These are phyloP conservation scores for Sporobolomyces phaffii DNA, from an alignment of 768 basidiomycete genomes.

Conservation along the genomic window DNA sequence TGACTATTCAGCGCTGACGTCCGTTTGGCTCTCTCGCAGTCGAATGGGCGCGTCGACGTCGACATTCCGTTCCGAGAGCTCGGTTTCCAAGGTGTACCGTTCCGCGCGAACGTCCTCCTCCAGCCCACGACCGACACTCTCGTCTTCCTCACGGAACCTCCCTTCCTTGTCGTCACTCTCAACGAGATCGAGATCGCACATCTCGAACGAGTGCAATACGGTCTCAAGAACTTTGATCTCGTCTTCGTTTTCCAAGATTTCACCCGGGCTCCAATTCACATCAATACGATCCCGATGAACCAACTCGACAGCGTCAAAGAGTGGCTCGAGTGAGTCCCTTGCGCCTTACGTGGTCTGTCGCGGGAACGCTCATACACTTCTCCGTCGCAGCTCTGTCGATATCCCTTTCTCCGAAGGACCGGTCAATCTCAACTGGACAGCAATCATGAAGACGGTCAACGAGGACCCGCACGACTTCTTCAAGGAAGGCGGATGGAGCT, in stretches of 20 bases:
- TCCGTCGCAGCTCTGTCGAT: conserved; percentile 71
- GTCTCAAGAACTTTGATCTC: conserved; percentile 92
- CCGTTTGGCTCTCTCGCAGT: conserved; percentile 52
- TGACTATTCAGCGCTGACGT: background rate
- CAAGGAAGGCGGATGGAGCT: conserved; percentile 90
- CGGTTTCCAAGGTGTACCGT: conserved; percentile 93
- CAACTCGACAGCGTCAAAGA: conserved; percentile 97
- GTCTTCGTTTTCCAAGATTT: conserved; percentile 97
- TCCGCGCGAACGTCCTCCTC: conserved; percentile 85
- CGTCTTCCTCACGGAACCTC: conserved; percentile 87
- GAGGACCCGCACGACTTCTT: conserved; percentile 94
- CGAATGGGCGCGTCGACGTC: conserved; percentile 78
- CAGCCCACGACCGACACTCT: conserved; percentile 96
- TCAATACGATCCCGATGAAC: conserved; percentile 86
- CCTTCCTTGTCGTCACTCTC: conserved; percentile 91
- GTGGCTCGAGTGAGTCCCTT: conserved; percentile 80
- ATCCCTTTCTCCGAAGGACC: conserved; percentile 91
- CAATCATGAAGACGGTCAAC: conserved; percentile 97
- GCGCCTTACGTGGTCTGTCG: too few species aligned
- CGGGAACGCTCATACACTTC: background rate
- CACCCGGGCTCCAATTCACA: conserved; percentile 80
- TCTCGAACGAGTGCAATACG: conserved; percentile 91
- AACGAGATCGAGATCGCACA: conserved; percentile 94
- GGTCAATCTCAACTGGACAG: conserved; percentile 95
- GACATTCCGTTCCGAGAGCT: conserved; percentile 97